Evolutionary conservation across 768 basidiomycete genomes (phyloP), one percentile per base, ranked within the genome.

Genomic region (Boletus eberwhitei): DNA sequence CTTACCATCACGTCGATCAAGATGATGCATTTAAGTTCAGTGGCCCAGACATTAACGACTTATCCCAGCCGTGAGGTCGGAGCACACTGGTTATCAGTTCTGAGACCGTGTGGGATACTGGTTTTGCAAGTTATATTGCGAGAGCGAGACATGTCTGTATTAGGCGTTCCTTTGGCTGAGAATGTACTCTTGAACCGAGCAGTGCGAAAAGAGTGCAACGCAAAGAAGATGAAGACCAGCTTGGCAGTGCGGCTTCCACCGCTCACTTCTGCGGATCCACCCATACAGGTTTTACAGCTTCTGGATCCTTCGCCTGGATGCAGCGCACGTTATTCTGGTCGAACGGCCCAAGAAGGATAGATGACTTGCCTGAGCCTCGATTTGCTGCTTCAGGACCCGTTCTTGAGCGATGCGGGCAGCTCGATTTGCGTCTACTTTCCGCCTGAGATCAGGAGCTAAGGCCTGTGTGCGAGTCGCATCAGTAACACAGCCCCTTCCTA

Each of bases 401-500:
- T 86, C 86, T 65, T 78, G 74, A 4, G 78, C 77, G 12, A 78
- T 59, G 31, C 86, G 77, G 8, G 78, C 71, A 16, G 77, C 77
- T 35, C 82, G 78, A 52, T 77, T 74, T 3, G 79, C 79, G 60
- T 88, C 86, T 17, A 87, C 86, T 60, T 80, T 81, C 44, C 80
- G 77, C 59, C 76, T 78, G 57, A 87, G 67, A 71, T 85, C 84
- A 58, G 86, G 86, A 21, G 86, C 77, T 76, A 88, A 75, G 65
- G 76, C 73, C 85, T 87, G 57, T 24, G 52, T 37, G 50, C 38
- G 12, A 22, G 29, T 29, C 31, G 22, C 22, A 49, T 51, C 38
- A 61, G 50, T 14, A 29, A 32, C 39, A 43, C 40, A 29, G 32
- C 53, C 24, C 24, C 36, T 19, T 19, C 16, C 26, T 35, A 24